These are phyloP conservation scores for Protomyces inundatus DNA, from an alignment of 1,139 yeast species.

Conservation along the genomic window DNA sequence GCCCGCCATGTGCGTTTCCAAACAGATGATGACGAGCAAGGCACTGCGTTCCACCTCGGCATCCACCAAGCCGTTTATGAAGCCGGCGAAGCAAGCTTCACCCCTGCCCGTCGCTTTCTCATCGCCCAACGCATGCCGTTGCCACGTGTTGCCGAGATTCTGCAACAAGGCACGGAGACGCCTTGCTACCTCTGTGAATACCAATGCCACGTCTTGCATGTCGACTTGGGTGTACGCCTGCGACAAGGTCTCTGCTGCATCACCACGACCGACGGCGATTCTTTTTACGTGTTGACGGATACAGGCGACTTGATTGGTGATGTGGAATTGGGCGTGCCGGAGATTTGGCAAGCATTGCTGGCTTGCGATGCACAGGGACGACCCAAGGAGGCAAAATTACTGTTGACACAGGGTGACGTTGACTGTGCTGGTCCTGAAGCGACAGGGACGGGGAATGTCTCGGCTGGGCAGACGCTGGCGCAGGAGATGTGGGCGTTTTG, in stretches of 20 bases:
- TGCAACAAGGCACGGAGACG: background rate
- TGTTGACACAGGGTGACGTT: too few relatives aligned
- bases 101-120: background rate
- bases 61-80: background rate
- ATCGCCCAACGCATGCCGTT: background rate
- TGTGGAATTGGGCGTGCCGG: slow-evolving; percentile 5
- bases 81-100: background rate
- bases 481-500: too few relatives aligned
- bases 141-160: background rate
- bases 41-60: background rate
- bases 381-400: background rate
- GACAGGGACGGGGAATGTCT: too few relatives aligned
- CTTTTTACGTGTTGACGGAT: slow-evolving; percentile 1
- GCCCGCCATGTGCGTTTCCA: background rate
- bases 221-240: background rate
- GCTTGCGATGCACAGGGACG: slow-evolving; percentile 6
- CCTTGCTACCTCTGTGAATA: background rate
- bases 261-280: slow-evolving; percentile 6
- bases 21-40: background rate
- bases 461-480: too few relatives aligned
- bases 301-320: slow-evolving; percentile 10
- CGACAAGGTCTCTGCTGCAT: slow-evolving; percentile 4
- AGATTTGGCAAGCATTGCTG: slow-evolving; percentile 1
- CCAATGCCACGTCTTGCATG: background rate
- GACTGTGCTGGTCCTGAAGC: too few relatives aligned